A percentile compares a stretch with the other conserved stretches of the same genome.
Conservation (phyloP, 306 rosid genomes). For the Rosa multiflora region DNA sequence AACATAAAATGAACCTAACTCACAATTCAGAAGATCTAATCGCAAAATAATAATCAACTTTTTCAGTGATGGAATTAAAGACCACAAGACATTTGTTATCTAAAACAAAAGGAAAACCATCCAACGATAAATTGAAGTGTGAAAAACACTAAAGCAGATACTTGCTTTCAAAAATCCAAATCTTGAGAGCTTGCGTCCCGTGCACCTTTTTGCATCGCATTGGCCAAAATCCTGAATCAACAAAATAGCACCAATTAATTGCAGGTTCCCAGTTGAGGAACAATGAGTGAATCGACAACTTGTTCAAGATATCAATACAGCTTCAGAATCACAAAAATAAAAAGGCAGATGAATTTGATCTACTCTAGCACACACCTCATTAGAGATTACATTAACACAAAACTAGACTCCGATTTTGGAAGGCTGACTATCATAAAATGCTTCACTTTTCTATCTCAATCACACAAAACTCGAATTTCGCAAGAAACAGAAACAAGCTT, state of each 20-base stretch:
- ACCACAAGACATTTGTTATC: not conserved
- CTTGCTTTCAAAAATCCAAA: conserved; percentile 73
- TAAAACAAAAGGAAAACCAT: not conserved
- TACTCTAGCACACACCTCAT: not conserved
- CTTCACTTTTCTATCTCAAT: not conserved
- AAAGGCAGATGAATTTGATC: not conserved
- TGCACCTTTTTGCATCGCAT: conserved; percentile 89
- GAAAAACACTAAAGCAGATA: conserved; percentile 23
- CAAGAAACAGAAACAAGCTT: not conserved
- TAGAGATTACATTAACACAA: not conserved
- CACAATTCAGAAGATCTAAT: not conserved
- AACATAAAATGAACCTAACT: not conserved
- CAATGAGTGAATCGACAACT: not conserved
- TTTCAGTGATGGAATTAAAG: not conserved
- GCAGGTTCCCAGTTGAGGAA: not conserved
- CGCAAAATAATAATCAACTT: not conserved
- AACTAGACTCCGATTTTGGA: not conserved
- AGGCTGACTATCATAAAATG: not conserved
- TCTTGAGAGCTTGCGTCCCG: conserved; percentile 94
- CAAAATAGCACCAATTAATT: conserved; percentile 30
- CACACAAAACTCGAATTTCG: not conserved
- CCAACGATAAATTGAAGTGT: not conserved
- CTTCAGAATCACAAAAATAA: not conserved
- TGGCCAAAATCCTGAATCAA: conserved; percentile 85
- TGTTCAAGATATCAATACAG: not conserved